A percentile compares a stretch with the other conserved stretches of the same genome.
Evolutionary conservation across 2,329 filamentous ascomycete species (phyloP).

Genomic region (Stenocarpella maydis): DNA sequence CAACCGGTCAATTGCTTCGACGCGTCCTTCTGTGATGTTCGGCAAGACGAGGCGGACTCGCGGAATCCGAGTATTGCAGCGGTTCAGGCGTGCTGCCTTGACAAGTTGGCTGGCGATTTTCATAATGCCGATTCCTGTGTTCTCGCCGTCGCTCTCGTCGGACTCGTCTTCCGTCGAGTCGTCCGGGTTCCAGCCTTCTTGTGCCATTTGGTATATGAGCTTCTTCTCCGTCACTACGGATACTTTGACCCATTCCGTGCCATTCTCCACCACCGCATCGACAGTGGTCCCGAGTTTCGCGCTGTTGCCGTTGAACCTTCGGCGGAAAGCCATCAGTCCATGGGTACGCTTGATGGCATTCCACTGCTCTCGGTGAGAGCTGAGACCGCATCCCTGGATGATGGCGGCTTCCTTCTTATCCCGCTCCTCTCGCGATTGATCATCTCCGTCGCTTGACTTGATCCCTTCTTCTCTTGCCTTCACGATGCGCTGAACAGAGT

Average conservation of each 20-base stretch:
- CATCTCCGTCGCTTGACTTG: neutral
- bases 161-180: slow-evolving; percentile 34
- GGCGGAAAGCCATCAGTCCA: slow-evolving; percentile 34
- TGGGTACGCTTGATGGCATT: slow-evolving; percentile 34
- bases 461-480: slow-evolving; percentile 1
- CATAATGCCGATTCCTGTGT: slow-evolving; percentile 29
- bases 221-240: slow-evolving; percentile 35
- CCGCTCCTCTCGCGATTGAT: slow-evolving; percentile 24
- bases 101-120: slow-evolving; percentile 32
- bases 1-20: slow-evolving; percentile 32
- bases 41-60: slow-evolving; percentile 34
- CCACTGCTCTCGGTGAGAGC: slow-evolving; percentile 32
- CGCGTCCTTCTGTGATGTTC: slow-evolving; percentile 27
- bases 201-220: slow-evolving; percentile 34
- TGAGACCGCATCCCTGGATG: slow-evolving; percentile 29
- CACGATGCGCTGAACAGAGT: slow-evolving; percentile 32
- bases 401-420: slow-evolving; percentile 33
- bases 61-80: slow-evolving; percentile 34
- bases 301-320: slow-evolving; percentile 27
- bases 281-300: slow-evolving; percentile 29
- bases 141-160: slow-evolving; percentile 29
- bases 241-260: slow-evolving; percentile 35
- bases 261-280: slow-evolving; percentile 36
- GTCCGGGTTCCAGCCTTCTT: slow-evolving; percentile 36
- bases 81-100: slow-evolving; percentile 33